Base-by-base conservation (phyloP, 2,329 filamentous ascomycete genomes). In the Fusarium equiseti region DNA sequence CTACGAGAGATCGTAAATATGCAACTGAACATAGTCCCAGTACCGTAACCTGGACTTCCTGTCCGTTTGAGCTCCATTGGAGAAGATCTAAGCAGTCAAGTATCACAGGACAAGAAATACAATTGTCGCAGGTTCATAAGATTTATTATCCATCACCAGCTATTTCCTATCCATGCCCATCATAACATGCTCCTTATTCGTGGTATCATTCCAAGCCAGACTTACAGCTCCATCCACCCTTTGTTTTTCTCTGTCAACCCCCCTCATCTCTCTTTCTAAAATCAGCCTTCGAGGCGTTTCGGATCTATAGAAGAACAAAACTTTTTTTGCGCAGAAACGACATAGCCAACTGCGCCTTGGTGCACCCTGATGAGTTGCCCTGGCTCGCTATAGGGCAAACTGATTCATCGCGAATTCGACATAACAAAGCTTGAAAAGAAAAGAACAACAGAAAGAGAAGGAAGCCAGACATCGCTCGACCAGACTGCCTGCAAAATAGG, bases 151-250 rank as follows among this genome's bases (percentile, higher is more conserved):
- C 63, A 64, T 65, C 29, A 35, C 31, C 61, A 46, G 53, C 54
- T 44, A 32, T 60, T 53, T 60, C 44, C 29, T 22, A 26, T 62
- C 20, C 48, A 32, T 62, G 32, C 57, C 64, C 53, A 54, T 66
- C 68, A 63, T 66, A 46, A 66, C 66, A 60, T 71, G 65, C 73
- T 73, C 70, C 73, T 72, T 38, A 73, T 54, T 74, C 74, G 59
- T 76, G 74, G 74, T 76, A 75, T 75, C 73, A 75, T 76, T 73
- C 66, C 70, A 49, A 72, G 45, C 44, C 73, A 65, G 49, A 67
- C 63, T 42, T 63, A 54, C 58, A 54, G 35, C 10, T 38, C 35
- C 57, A 59, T 22, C 50, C 20, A 38, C 35, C 35, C 27, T 64
- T 18, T 32, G 18, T 38, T 20, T 20, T 12, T 27, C 32, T 12